phyloP scores from a whole-genome alignment of 1,284 basidiomycete genomes.

The Apiotrichum domesticum region DNA sequence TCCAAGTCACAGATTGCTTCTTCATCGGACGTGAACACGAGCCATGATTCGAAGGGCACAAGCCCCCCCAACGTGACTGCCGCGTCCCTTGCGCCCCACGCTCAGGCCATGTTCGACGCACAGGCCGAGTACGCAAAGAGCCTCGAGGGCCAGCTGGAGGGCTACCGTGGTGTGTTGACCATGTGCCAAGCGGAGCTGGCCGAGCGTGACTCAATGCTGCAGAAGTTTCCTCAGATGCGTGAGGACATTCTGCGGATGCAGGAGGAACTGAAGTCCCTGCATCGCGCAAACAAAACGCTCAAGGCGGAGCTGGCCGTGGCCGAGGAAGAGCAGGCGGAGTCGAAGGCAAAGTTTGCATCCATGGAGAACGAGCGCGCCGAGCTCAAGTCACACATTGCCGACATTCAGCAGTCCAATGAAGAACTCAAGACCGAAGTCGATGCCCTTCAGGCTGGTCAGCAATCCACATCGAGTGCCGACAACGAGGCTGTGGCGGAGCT shows the following conservation, averaged over 20 bases:
- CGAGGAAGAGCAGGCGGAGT: not conserved
- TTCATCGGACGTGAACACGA: not conserved
- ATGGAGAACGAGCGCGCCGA: not conserved
- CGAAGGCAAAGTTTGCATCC: not conserved
- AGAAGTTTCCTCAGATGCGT: not conserved
- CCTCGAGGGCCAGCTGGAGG: not conserved
- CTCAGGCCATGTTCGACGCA: not conserved
- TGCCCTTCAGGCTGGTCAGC: not conserved
- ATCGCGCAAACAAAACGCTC: not conserved
- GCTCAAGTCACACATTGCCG: not conserved
- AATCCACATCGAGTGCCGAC: not conserved
- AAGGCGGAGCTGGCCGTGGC: not conserved
- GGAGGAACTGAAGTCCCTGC: not conserved
- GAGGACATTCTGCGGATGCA: not conserved
- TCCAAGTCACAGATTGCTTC: not conserved
- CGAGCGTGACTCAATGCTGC: not conserved
- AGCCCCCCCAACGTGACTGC: not conserved
- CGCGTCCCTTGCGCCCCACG: not conserved
- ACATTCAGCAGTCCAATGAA: not conserved
- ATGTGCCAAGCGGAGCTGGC: not conserved
- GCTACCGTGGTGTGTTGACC: not conserved
- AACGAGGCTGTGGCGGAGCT: not conserved
- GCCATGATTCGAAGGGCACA: too few relatives aligned
- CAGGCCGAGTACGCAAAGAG: not conserved
- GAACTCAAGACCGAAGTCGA: slow-evolving; percentile 1